Conservation (phyloP, 192 early-diverging fungal genomes). For the Backusella morwellensis region DNA sequence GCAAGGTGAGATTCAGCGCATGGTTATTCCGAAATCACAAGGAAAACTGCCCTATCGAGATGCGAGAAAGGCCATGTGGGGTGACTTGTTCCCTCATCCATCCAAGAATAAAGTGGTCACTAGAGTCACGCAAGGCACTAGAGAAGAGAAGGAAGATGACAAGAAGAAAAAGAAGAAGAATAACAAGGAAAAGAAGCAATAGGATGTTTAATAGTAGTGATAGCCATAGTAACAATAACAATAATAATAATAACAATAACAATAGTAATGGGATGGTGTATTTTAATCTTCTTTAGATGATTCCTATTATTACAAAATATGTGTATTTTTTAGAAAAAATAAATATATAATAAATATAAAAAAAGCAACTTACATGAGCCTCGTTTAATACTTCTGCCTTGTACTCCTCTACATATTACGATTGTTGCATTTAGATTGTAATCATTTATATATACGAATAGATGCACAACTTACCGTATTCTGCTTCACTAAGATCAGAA, state of each 20-base stretch:
- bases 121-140: constrained; percentile 8
- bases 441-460: neutral
- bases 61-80: constrained; percentile 76
- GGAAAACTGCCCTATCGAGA: constrained; percentile 71
- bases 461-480: constrained; percentile 43
- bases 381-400: constrained; percentile 42
- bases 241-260: too few species aligned
- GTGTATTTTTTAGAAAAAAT: too few species aligned
- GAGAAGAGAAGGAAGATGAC: neutral
- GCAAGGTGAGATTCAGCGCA: constrained; percentile 60
- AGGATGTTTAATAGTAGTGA: too few species aligned
- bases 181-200: too few species aligned
- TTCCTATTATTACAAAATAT: too few species aligned
- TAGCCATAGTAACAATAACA: too few species aligned
- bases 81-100: constrained; percentile 76
- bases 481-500: constrained; percentile 48
- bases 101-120: constrained; percentile 52
- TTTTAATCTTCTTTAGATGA: too few species aligned
- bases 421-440: neutral
- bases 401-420: constrained; percentile 30
- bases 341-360: too few species aligned
- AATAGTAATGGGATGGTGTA: too few species aligned
- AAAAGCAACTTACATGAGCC: constrained; percentile 16
- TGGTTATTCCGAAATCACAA: constrained; percentile 66
- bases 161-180: neutral